A percentile compares a stretch with the other conserved stretches of the same genome.
These are phyloP conservation scores for Aechmea fasciata DNA, from an alignment of 176 grass and related monocot genomes.

Conservation along the genomic window DNA sequence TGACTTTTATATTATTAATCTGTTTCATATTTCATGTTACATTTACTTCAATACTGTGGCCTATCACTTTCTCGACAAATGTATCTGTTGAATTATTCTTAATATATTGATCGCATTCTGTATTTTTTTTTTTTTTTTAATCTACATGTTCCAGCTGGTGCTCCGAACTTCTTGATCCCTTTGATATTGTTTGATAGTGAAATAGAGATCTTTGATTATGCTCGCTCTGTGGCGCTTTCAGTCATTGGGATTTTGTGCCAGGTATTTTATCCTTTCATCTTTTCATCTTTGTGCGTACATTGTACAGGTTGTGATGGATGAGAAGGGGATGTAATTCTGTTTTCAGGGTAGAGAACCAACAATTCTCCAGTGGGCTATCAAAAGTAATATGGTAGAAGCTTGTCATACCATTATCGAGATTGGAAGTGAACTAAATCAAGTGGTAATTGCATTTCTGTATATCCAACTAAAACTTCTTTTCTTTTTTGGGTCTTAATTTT, in stretches of 20 bases:
- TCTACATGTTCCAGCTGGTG: constrained; percentile 3
- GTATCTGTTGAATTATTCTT: not conserved
- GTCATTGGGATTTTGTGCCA: constrained; percentile 16
- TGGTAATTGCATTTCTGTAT: not conserved
- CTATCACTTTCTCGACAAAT: not conserved
- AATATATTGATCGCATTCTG: too few relatives aligned
- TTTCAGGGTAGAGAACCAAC: constrained; percentile 13
- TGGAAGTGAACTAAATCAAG: constrained; percentile 14
- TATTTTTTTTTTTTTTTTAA: constrained; percentile 3
- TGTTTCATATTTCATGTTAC: too few relatives aligned
- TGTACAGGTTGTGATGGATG: not conserved
- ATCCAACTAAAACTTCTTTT: not conserved
- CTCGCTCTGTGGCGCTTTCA: constrained; percentile 12
- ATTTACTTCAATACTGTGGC: not conserved
- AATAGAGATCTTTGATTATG: constrained; percentile 11
- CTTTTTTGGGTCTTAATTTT: not conserved
- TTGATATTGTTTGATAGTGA: constrained; percentile 13
- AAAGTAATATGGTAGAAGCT: constrained; percentile 7
- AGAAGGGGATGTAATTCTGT: not conserved
- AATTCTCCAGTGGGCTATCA: constrained; percentile 8
- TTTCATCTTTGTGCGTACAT: not conserved
- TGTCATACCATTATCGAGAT: constrained; percentile 5
- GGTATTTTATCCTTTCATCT: not conserved
- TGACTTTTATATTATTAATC: too few relatives aligned
- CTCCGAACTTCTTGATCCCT: constrained; percentile 15